A percentile compares a stretch with the other conserved stretches of the same genome.
Conservation (phyloP, 176 grass and related monocot genomes). For the Ensete ventricosum region DNA sequence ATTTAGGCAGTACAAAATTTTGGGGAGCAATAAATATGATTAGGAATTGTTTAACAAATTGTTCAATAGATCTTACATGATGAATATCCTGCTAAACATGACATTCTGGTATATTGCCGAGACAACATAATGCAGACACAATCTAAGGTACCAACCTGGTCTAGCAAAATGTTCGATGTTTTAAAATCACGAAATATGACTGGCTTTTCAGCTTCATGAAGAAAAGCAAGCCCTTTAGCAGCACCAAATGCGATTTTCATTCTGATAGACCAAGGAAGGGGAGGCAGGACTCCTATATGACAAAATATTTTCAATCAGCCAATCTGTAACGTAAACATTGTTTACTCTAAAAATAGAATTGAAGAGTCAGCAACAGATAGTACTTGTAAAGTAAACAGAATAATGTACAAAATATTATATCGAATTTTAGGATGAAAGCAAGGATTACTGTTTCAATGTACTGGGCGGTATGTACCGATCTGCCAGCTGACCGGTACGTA, state of each 20-base stretch:
- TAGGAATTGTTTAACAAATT: background rate
- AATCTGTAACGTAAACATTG: background rate
- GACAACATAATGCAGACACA: background rate
- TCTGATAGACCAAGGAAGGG: constrained; percentile 42
- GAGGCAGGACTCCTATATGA: constrained; percentile 28
- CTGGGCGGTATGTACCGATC: too few species aligned
- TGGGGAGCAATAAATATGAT: too few species aligned
- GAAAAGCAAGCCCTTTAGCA: constrained; percentile 42
- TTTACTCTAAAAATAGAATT: background rate
- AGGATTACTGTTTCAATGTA: too few species aligned
- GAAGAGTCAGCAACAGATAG: too few species aligned
- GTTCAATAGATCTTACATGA: background rate
- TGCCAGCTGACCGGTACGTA: too few species aligned
- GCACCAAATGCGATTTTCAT: constrained; percentile 49
- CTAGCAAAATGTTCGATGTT: constrained; percentile 48
- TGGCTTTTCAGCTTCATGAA: constrained; percentile 45
- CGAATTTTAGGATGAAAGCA: too few species aligned
- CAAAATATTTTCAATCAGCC: background rate
- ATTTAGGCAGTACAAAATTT: too few species aligned
- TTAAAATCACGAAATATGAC: constrained; percentile 53
- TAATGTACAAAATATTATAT: too few species aligned
- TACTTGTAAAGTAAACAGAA: too few species aligned
- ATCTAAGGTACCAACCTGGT: constrained; percentile 23
- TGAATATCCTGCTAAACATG: background rate
- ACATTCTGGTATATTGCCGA: background rate